Percentiles rank a stretch among this genome's conserved stretches.
phyloP scores from a whole-genome alignment of 1,284 basidiomycete genomes.

The Rhizopogon hawkerae region DNA sequence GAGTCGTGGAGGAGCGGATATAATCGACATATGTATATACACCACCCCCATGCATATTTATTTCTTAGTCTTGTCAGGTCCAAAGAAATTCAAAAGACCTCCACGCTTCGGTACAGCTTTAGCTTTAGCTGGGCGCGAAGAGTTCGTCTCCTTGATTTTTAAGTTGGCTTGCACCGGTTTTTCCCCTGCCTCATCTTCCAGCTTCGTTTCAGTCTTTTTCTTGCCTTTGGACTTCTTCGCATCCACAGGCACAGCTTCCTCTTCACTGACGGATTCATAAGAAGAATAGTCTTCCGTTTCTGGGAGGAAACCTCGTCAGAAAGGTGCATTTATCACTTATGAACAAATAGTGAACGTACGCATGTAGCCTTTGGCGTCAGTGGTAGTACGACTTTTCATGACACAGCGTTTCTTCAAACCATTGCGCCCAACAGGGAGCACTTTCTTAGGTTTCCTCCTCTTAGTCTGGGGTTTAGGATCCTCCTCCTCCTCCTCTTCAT shows the following conservation, averaged over 20 bases:
- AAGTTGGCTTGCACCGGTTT: conserved; percentile 8
- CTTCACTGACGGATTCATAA: conserved; percentile 69
- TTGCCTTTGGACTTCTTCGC: conserved; percentile 26
- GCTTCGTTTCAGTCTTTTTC: conserved; percentile 20
- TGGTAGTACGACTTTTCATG: conserved; percentile 44
- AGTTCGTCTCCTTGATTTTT: conserved; percentile 12
- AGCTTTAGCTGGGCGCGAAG: conserved; percentile 9
- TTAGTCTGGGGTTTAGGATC: conserved; percentile 27
- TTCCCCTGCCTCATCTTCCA: neutral
- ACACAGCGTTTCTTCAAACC: conserved; percentile 65
- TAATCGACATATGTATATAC: no score
- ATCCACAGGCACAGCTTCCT: conserved; percentile 28
- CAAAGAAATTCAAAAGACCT: conserved; percentile 26
- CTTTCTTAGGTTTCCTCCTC: conserved; percentile 53
- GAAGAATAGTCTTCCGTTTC: conserved; percentile 71
- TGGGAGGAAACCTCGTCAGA: conserved; percentile 24
- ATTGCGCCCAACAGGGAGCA: conserved; percentile 58
- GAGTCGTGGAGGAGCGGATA: neutral
- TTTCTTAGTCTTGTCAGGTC: conserved; percentile 24
- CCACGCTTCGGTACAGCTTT: conserved; percentile 20
- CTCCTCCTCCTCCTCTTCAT: conserved; percentile 11
- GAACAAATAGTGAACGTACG: conserved; percentile 34
- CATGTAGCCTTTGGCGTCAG: conserved; percentile 64
- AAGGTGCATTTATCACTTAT: neutral
- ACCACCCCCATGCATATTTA: conserved; percentile 5